Percentiles rank a stretch among this genome's conserved stretches.
phyloP scores from a whole-genome alignment of 2,329 filamentous ascomycete species.

The Fusarium caatingaense region DNA sequence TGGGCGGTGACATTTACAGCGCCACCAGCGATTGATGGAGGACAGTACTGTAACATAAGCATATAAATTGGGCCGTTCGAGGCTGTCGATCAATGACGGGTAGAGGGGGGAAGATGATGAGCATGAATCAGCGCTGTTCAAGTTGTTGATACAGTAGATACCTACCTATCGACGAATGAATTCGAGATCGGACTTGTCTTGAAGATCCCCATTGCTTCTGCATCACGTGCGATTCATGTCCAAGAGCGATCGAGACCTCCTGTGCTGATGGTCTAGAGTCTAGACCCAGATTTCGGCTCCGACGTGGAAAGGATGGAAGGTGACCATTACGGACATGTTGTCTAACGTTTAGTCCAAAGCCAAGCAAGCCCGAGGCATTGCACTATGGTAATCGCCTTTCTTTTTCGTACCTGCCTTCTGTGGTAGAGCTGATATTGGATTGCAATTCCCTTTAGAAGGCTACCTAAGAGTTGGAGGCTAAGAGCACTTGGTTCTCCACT shows the following conservation, averaged over 20 bases:
- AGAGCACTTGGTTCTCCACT: background rate
- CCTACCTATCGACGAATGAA: conserved; percentile 4
- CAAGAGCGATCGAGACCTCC: conserved; percentile 15
- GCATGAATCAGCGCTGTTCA: conserved; percentile 8
- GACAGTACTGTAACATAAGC: background rate
- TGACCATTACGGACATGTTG: background rate
- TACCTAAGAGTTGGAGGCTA: background rate
- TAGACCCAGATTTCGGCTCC: conserved; percentile 21
- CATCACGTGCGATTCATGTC: conserved; percentile 7
- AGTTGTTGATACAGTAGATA: background rate
- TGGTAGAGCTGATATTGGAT: conserved; percentile 7
- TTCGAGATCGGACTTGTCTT: background rate
- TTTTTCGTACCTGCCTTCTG: conserved; percentile 32
- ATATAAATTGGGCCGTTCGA: conserved; percentile 21
- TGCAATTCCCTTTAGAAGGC: background rate
- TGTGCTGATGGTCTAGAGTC: conserved; percentile 16
- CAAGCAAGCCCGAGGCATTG: conserved; percentile 1
- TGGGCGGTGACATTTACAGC: conserved; percentile 23
- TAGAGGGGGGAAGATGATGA: background rate
- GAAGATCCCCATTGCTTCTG: background rate
- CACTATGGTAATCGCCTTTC: background rate
- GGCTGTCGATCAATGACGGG: conserved; percentile 31
- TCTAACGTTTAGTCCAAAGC: conserved; percentile 3
- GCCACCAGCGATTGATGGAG: conserved; percentile 3
- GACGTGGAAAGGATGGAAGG: conserved; percentile 12